phyloP scores from a whole-genome alignment of 139 green algal genomes.

The Zygnema cylindricum region DNA sequence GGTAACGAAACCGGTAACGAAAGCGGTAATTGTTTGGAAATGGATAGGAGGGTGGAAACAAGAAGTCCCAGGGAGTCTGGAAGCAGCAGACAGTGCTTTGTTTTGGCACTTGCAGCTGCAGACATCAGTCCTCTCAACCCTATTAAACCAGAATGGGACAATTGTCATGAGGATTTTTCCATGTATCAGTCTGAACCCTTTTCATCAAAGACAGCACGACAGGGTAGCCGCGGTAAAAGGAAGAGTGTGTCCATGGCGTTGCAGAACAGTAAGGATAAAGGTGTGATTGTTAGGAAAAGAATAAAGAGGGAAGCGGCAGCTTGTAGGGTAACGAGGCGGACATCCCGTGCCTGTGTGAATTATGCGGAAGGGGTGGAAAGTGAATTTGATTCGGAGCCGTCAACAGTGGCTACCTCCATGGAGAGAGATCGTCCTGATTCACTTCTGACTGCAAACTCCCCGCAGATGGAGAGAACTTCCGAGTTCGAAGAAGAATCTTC shows the following conservation, averaged over 20 bases:
- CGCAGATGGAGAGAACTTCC: neutral
- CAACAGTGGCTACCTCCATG: neutral
- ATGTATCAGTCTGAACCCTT: neutral
- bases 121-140: neutral
- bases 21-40: neutral
- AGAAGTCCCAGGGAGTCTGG: neutral
- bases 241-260: neutral
- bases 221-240: neutral
- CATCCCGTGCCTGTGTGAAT: neutral
- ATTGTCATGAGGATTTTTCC: no score
- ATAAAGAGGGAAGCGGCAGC: neutral
- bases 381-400: neutral
- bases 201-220: neutral
- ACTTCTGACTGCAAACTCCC: neutral
- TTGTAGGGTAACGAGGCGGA: no score
- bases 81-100: neutral
- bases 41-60: neutral
- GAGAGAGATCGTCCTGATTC: neutral
- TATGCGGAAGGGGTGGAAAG: neutral
- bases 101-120: constrained; percentile 1
- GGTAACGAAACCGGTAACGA: no score
- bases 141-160: neutral
- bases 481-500: neutral
- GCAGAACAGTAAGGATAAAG: neutral
- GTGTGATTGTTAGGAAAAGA: neutral